A percentile compares a stretch with the other conserved stretches of the same genome.
Evolutionary conservation across 2,329 filamentous ascomycete genomes (phyloP).

Genomic region (Xylaria sp.): DNA sequence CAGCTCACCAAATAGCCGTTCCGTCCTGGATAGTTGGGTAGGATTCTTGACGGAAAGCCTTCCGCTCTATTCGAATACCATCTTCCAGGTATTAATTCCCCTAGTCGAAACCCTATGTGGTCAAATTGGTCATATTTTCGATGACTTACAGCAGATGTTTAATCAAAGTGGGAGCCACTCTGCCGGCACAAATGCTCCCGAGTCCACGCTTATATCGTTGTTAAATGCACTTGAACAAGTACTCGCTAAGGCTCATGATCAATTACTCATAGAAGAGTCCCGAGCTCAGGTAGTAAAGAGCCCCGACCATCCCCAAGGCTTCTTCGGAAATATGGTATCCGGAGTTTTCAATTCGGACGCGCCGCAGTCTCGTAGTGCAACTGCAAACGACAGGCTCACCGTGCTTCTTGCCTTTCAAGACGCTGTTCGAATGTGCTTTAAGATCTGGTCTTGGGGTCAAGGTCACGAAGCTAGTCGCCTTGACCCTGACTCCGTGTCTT

Average conservation of each 20-base stretch:
- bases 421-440: conserved; percentile 88
- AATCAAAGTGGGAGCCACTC: conserved; percentile 43
- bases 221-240: conserved; percentile 94
- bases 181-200: conserved; percentile 55
- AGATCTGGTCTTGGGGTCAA: conserved; percentile 93
- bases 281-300: conserved; percentile 72
- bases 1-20: conserved; percentile 72
- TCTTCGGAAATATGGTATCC: conserved; percentile 94
- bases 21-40: conserved; percentile 90
- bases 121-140: conserved; percentile 76
- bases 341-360: conserved; percentile 84
- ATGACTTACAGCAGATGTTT: conserved; percentile 71
- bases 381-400: conserved; percentile 91
- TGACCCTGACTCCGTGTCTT: conserved; percentile 74
- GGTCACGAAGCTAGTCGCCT: conserved; percentile 62
- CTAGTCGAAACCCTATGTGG: conserved; percentile 87
- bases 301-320: conserved; percentile 82
- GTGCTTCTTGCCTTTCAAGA: conserved; percentile 97
- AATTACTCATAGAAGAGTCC: conserved; percentile 76
- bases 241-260: conserved; percentile 84
- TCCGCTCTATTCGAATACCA: conserved; percentile 79
- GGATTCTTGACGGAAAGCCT: conserved; percentile 82
- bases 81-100: conserved; percentile 90
- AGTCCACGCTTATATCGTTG: conserved; percentile 79
- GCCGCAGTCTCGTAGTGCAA: conserved; percentile 76